phyloP scores from a whole-genome alignment of 2,329 filamentous ascomycete genomes.

The Diaporthe capsici region DNA sequence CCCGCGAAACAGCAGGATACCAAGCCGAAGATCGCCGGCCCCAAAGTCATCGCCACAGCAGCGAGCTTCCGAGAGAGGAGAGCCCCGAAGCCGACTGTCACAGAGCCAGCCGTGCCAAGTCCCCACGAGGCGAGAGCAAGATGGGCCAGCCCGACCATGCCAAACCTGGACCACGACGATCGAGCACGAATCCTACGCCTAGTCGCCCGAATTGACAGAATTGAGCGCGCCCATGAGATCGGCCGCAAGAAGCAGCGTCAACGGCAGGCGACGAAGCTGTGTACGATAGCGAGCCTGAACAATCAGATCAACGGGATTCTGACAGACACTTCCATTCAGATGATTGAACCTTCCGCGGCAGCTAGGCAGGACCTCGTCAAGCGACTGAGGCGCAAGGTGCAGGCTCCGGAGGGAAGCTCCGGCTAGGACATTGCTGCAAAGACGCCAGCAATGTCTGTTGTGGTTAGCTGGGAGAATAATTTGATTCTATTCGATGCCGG shows the following conservation, averaged over 20 bases:
- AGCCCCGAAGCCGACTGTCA: not conserved
- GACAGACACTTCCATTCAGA: not conserved
- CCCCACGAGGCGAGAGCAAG: not conserved
- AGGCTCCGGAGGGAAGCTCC: not conserved
- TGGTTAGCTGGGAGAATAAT: not conserved
- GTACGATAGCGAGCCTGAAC: not conserved
- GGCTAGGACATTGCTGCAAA: not conserved
- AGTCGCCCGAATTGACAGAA: not conserved
- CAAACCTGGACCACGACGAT: too few species aligned
- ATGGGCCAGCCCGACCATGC: not conserved
- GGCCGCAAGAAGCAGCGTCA: not conserved
- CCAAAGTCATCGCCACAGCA: not conserved
- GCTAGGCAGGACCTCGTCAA: not conserved
- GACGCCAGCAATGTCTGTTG: not conserved
- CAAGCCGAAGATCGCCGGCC: not conserved
- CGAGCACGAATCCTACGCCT: not conserved
- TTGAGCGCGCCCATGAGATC: not conserved
- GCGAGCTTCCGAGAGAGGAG: slow-evolving; percentile 18
- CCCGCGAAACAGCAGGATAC: not conserved
- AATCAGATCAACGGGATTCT: not conserved
- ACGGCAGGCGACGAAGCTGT: not conserved
- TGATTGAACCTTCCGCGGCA: fast-evolving
- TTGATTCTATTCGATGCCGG: fast-evolving
- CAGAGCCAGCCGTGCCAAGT: not conserved
- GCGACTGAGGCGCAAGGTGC: not conserved